Conservation (phyloP, 2,329 filamentous ascomycete genomes). For the Cladophialophora chaetospira region DNA sequence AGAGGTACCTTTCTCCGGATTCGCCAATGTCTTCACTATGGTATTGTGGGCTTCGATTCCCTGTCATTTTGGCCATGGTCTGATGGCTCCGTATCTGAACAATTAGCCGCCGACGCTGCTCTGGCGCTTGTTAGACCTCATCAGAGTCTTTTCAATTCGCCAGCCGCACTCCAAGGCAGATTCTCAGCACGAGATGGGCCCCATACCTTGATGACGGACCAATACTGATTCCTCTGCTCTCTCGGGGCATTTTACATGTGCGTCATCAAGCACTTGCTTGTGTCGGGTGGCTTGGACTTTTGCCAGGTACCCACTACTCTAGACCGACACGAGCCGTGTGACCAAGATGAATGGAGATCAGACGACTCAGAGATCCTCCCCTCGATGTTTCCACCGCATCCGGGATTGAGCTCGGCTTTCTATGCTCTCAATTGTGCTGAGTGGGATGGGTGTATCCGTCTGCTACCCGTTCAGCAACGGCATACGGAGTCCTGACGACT, state of each 20-base stretch:
- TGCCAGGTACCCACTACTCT: background rate
- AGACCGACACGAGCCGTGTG: slow-evolving; percentile 6
- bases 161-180: slow-evolving; percentile 18
- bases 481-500: slow-evolving; percentile 1
- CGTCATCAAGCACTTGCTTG: background rate
- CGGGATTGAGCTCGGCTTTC: background rate
- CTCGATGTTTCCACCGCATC: background rate
- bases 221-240: slow-evolving; percentile 5
- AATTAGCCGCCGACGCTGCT: slow-evolving; percentile 28
- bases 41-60: background rate
- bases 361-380: background rate
- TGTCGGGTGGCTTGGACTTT: slow-evolving; percentile 7
- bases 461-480: background rate
- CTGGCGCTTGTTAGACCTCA: slow-evolving; percentile 27
- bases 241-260: slow-evolving; percentile 18
- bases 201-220: background rate
- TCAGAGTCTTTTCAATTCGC: slow-evolving; percentile 13
- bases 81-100: slow-evolving; percentile 13
- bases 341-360: background rate
- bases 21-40: background rate
- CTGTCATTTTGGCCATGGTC: slow-evolving; percentile 4
- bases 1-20: slow-evolving; percentile 1
- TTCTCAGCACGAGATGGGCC: slow-evolving; percentile 2
- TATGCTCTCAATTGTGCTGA: slow-evolving; percentile 6
- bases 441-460: background rate